Evolutionary conservation across 169 alveolate species (phyloP), one percentile per base, ranked within the genome.

Genomic region (Eimeria tenella): DNA sequence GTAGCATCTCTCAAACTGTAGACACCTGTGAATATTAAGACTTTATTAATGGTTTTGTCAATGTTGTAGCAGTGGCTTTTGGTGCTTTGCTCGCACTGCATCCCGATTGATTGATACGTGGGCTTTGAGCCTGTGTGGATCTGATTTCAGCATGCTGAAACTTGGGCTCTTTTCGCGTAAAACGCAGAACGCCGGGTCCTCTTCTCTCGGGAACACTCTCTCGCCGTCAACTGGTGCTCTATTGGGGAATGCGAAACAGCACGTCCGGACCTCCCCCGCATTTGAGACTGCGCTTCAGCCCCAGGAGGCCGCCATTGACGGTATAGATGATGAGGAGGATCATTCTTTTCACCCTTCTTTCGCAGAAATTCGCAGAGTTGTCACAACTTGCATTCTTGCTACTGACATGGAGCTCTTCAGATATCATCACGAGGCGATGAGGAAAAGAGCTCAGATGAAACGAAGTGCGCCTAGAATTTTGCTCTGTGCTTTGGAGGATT

Each of bases 341-440:
- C 74, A 55, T 21, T 25, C 87, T 52, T 42, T 82, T 4, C 68
- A 65, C 25, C 88, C 93, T 6, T 83, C 93, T 4, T 86, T 87
- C 52, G 89, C 93, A 10, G 94, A 94, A 49, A 19, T 94, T 17
- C 82, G 96, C 55, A 62, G 86, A 25, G 73, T 94, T 13, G 75
- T 94, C 31, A 68, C 81, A 42, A 86, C 74, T 42, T 86, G 91
- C 62, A 94, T 94, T 52, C 74, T 94, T 81, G 73, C 96, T 15
- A 94, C 96, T 4, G 96, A 94, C 88, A 94, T 94, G 96, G 96
- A 93, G 25, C 94, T 93, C 60, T 86, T 93, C 23, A 83, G 95
- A 42, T 84, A 93, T 13, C 95, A 93, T 74, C 94, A 86, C 77
- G 94, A 87, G 31, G 95, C 95, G 21, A 93, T 93, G 95, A 58